Conservation (phyloP, 192 early-diverging fungal species). For the Backusella circina region DNA sequence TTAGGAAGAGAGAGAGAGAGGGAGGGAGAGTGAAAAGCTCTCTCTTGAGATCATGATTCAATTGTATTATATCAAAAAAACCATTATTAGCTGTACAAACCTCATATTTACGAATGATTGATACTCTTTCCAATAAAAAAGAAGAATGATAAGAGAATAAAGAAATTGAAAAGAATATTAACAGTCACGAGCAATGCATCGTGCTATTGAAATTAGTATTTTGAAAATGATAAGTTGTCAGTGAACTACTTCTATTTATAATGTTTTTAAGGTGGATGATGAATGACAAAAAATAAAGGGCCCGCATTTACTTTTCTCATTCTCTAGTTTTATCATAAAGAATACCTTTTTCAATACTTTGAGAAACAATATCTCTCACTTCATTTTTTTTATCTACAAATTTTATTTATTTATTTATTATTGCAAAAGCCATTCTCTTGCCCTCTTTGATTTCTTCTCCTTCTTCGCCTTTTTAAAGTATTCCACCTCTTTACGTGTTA, state of each 20-base stretch:
- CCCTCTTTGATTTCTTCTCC: conserved; percentile 39
- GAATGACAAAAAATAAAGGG: too few species aligned
- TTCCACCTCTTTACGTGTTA: conserved; percentile 34
- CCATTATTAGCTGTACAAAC: neutral
- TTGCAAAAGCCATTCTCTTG: conserved; percentile 34
- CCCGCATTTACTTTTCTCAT: too few species aligned
- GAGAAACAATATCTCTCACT: too few species aligned
- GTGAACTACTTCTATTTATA: too few species aligned
- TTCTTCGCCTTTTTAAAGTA: conserved; percentile 34
- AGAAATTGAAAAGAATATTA: neutral
- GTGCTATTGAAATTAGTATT: too few species aligned
- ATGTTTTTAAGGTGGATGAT: too few species aligned
- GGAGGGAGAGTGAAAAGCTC: neutral
- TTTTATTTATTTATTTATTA: too few species aligned
- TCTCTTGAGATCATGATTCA: neutral
- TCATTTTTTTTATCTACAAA: too few species aligned
- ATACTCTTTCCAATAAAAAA: neutral
- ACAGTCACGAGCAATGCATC: neutral
- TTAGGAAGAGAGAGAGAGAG: neutral
- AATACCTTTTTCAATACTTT: too few species aligned
- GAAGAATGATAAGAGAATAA: neutral
- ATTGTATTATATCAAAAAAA: neutral
- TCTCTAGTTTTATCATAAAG: too few species aligned
- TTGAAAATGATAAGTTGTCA: too few species aligned
- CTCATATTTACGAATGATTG: neutral